Evolutionary conservation across 2,329 filamentous ascomycete genomes (phyloP).

Genomic region (Ploettnerulaceae sp.): DNA sequence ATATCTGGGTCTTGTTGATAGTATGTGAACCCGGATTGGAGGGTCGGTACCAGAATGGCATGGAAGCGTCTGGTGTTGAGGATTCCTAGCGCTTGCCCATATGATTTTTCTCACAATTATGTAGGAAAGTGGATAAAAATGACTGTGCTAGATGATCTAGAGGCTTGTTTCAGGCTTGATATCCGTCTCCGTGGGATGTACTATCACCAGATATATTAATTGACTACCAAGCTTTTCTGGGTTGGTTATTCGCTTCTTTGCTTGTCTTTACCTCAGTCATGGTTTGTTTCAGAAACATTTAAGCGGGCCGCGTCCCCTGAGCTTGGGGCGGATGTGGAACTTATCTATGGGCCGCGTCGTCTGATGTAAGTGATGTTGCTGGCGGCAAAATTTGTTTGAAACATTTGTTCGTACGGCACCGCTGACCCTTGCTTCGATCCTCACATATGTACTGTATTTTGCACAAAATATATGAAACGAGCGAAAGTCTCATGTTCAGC

Average conservation of each 20-base stretch:
- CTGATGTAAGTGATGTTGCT: constrained; percentile 1
- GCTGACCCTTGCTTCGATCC: no score
- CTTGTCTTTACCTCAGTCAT: background rate
- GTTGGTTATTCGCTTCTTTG: background rate
- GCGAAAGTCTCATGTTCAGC: no score
- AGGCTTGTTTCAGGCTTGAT: background rate
- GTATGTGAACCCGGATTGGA: background rate
- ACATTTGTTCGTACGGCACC: no score
- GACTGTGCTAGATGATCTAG: background rate
- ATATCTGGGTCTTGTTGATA: background rate
- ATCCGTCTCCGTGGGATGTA: background rate
- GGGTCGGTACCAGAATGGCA: background rate
- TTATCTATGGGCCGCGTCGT: constrained; percentile 1
- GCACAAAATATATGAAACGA: no score
- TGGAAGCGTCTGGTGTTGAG: constrained; percentile 1
- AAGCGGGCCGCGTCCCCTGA: background rate
- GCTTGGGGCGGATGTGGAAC: background rate
- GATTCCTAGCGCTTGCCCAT: background rate
- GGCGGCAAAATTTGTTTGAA: constrained; percentile 11
- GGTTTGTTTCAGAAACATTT: constrained; percentile 3
- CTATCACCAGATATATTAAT: background rate
- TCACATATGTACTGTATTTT: no score
- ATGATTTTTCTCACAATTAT: no score
- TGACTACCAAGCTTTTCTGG: background rate
- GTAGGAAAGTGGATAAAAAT: background rate